Conservation (phyloP, 2,329 filamentous ascomycete genomes). For the Arthrobotrys megalospora region DNA sequence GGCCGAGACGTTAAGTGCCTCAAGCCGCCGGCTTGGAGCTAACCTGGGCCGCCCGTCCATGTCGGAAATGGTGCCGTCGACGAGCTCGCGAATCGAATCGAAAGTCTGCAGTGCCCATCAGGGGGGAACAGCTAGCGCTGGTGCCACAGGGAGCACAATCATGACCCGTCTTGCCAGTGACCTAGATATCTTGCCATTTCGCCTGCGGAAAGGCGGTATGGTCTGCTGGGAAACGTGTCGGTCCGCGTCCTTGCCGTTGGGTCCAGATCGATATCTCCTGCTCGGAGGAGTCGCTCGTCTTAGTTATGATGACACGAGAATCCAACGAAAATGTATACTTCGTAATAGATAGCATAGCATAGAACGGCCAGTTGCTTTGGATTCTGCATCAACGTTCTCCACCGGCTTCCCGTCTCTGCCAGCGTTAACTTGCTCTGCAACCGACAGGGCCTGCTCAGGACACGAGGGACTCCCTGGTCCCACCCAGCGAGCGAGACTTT, state of each 20-base stretch:
- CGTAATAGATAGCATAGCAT: background rate
- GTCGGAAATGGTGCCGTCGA: slow-evolving; percentile 32
- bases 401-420: slow-evolving; percentile 14
- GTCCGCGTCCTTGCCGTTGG: slow-evolving; percentile 36
- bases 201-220: background rate
- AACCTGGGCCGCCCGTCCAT: slow-evolving; percentile 14
- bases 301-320: no score
- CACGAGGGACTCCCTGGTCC: slow-evolving; percentile 46
- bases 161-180: slow-evolving; percentile 10
- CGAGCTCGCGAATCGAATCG: slow-evolving; percentile 43
- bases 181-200: background rate
- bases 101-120: background rate
- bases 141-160: slow-evolving; percentile 41
- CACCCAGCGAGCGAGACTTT: slow-evolving; percentile 46
- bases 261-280: background rate
- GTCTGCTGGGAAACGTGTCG: slow-evolving; percentile 34
- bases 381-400: background rate
- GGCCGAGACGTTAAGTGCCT: background rate
- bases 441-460: slow-evolving; percentile 26
- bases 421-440: slow-evolving; percentile 6
- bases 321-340: background rate
- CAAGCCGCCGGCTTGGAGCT: slow-evolving; percentile 17
- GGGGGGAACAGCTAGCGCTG: slow-evolving; percentile 23
- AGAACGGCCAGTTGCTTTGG: background rate
- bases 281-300: no score